Evolutionary conservation across 257 asterid genomes (phyloP).

Genomic region (Gynochthodes officinalis): DNA sequence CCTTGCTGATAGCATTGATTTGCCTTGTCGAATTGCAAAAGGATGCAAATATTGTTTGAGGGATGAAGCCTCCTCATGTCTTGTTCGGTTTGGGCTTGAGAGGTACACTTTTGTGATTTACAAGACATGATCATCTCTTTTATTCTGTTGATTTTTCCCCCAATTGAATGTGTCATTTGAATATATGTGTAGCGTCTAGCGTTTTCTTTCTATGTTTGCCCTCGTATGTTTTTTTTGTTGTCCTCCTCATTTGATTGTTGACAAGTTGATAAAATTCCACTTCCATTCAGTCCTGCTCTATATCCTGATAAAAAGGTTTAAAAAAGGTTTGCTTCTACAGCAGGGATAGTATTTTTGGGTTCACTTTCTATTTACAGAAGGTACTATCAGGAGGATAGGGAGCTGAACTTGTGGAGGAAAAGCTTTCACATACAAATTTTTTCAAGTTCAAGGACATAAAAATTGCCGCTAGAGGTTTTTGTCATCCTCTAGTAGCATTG

Average conservation of each 20-base stretch:
- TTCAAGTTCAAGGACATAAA: background rate
- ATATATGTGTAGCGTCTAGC: too few species aligned
- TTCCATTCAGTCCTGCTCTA: too few species aligned
- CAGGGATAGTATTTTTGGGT: too few species aligned
- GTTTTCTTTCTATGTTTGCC: too few species aligned
- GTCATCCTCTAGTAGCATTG: background rate
- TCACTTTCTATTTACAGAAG: too few species aligned
- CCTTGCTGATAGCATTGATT: slow-evolving; percentile 81
- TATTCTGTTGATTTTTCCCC: background rate
- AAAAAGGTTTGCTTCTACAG: too few species aligned
- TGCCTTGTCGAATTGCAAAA: slow-evolving; percentile 95
- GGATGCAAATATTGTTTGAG: slow-evolving; percentile 86
- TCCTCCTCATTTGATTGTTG: too few species aligned
- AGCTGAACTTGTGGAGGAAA: too few species aligned
- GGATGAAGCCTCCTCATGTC: slow-evolving; percentile 90
- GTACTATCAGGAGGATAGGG: too few species aligned
- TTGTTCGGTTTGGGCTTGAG: slow-evolving; percentile 80
- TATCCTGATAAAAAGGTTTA: too few species aligned
- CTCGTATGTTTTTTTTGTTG: too few species aligned
- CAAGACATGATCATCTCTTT: background rate
- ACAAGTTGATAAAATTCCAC: too few species aligned
- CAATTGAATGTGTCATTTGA: background rate
- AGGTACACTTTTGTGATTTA: slow-evolving; percentile 48
- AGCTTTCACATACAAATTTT: background rate
- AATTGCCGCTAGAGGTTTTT: background rate